Evolutionary conservation across 2,329 filamentous ascomycete species (phyloP).

Genomic region (Colletotrichum truncatum): DNA sequence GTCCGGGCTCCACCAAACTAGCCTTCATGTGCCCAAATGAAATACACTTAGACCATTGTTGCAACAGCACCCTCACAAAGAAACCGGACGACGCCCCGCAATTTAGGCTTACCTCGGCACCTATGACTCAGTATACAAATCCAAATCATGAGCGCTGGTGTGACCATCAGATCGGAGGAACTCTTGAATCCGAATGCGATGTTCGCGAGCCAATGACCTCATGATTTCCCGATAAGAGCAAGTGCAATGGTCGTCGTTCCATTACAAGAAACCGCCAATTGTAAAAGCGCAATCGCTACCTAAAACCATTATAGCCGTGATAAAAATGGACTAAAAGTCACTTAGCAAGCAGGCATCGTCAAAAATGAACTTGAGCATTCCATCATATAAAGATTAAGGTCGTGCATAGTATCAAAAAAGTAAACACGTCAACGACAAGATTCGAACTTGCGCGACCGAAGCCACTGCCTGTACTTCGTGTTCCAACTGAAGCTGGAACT

Average conservation of each 20-base stretch:
- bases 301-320: no score
- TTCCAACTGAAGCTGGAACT: neutral
- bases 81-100: conserved; percentile 1
- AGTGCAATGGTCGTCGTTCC: no score
- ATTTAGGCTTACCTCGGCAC: conserved; percentile 24
- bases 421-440: conserved; percentile 25
- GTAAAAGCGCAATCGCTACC: no score
- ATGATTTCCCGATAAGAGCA: no score
- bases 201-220: neutral
- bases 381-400: neutral
- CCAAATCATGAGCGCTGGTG: neutral
- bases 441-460: conserved; percentile 32
- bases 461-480: conserved; percentile 16
- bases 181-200: neutral
- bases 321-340: no score
- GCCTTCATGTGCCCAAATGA: conserved; percentile 8
- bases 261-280: no score
- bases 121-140: neutral
- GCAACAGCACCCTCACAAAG: neutral
- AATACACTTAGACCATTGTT: conserved; percentile 13
- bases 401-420: neutral
- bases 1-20: conserved; percentile 21
- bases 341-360: no score
- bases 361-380: neutral
- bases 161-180: neutral